Conservation (phyloP, 495 filamentous ascomycete species). For the Penicillium goetzii region DNA sequence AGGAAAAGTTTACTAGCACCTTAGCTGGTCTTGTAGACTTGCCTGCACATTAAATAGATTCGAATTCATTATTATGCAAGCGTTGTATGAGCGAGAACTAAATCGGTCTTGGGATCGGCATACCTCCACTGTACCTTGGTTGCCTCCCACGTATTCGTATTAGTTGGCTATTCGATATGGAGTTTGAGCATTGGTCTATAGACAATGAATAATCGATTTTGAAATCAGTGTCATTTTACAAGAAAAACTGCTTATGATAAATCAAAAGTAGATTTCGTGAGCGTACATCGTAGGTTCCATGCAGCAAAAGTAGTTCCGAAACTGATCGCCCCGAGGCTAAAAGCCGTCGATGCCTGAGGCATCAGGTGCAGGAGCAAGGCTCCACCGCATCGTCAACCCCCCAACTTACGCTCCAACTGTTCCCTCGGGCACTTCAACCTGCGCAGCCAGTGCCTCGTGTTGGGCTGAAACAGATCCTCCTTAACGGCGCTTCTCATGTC, state of each 20-base stretch:
- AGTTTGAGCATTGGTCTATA: background rate
- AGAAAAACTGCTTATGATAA: background rate
- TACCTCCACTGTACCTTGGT: background rate
- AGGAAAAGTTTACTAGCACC: background rate
- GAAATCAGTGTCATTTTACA: background rate
- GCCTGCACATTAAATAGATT: background rate
- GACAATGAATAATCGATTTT: background rate
- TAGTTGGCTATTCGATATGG: background rate
- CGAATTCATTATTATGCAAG: background rate
- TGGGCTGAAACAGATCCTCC: constrained; percentile 22
- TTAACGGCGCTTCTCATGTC: constrained; percentile 43
- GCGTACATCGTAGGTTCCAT: background rate
- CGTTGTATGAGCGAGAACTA: background rate
- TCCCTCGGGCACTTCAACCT: constrained; percentile 19
- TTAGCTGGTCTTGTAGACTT: constrained; percentile 1
- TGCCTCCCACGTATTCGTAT: constrained; percentile 4
- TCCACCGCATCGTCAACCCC: constrained; percentile 36
- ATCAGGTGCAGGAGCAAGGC: constrained; percentile 19
- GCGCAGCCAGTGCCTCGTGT: constrained; percentile 28
- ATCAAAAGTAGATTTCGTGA: background rate
- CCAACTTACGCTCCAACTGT: constrained; percentile 21
- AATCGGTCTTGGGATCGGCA: background rate
- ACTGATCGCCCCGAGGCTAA: constrained; percentile 10
- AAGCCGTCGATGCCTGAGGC: constrained; percentile 27
- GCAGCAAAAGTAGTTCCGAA: background rate